Evolutionary conservation across 2,329 filamentous ascomycete species (phyloP), one percentile per base, ranked within the genome.

Genomic region (Ophioceras dolichostomum): DNA sequence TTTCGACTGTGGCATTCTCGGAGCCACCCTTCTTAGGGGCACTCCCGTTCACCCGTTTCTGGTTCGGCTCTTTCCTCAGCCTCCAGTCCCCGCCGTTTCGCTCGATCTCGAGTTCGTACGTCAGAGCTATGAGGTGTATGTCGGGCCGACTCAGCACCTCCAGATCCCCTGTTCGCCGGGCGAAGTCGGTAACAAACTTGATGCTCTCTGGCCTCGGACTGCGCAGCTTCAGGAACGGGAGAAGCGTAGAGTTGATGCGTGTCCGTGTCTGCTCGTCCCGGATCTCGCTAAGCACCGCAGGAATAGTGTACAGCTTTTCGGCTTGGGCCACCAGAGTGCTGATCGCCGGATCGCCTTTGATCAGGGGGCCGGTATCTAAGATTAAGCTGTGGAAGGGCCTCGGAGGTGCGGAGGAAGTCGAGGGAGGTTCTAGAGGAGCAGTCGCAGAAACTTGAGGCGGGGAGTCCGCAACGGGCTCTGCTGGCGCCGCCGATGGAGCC

Each of bases 71-170:
- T 40, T 73, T 83, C 43, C 88, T 70, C 56, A 95, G 52, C 41
- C 88, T 73, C 82, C 85, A 94, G 54, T 94, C 79, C 2, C 88
- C 88, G n/a, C 79, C 76, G 54, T 94, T 93, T 41, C 79, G 68
- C 64, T 96, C 88, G 50, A 84, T 83, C 50, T 96, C 89, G n/a
- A 96, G 56, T 56, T 98, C 91, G 56, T 96, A 96, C 1, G 86
- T 83, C 39, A 98, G 65, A 8, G 89, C 91, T 51, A 96, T 65
- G 29, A 98, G 72, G 47, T 93, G 83, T 42, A 96, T 65, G 76
- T 98, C 91, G 2, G 87, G 83, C 53, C 73, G 77, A 60, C 88
- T 95, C 41, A 98, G 64, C 1, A 95, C 89, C 10, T 82, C 75
- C 43, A 88, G 69, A 57, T 98, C 91, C 39, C 91, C 91, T 1